Base-by-base conservation (phyloP, 139 green algal genomes). In the Limnomonas spitsbergensis region DNA sequence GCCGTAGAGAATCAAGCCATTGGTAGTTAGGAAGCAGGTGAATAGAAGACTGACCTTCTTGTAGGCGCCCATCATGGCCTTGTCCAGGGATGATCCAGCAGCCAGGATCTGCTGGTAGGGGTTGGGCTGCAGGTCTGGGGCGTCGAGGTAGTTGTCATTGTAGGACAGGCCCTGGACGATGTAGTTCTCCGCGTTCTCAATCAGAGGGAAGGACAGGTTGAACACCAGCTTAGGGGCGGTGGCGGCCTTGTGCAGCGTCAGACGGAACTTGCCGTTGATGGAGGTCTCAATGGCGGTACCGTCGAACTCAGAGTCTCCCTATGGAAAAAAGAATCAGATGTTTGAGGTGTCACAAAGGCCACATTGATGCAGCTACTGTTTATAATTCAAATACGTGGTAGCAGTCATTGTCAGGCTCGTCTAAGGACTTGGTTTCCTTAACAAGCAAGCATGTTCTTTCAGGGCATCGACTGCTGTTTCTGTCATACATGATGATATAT, bases 241-340 rank as follows among this genome's bases (percentile, higher is more conserved):
- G 31, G 31, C 36, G 26, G n/a, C 24, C 79, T 93, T 93, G 84
- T 85, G 86, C 66, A 93, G 71, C 0, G 88, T 93, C 39, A 93
- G 67, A 66, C 88, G 88, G 76, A 92, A 87, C 31, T 84, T 74
- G 27, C 82, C 89, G 1, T 88, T 93, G 40, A 93, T 87, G 52
- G 71, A 85, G 39, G 89, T 92, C 81, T 93, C 89, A 53, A 93
- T 88, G 47, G 67, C 89, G n/a, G 88, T 93, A 29, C 89, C 89
- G 67, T 90, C 85, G 75, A 80, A 76, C 68, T 92, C 88, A 32
- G 42, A 81, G 72, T 93, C 89, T 38, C 88, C 89, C 79, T 93
- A n/a, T n/a, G 88, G n/a, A n/a, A n/a, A n/a, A n/a, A n/a, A n/a
- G n/a, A n/a, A n/a, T n/a, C n/a, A n/a, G n/a, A n/a, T n/a, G n/a